Percentiles rank a stretch among this genome's conserved stretches.
phyloP scores from a whole-genome alignment of 1,284 basidiomycete species.

The Fomitopsis palustris region DNA sequence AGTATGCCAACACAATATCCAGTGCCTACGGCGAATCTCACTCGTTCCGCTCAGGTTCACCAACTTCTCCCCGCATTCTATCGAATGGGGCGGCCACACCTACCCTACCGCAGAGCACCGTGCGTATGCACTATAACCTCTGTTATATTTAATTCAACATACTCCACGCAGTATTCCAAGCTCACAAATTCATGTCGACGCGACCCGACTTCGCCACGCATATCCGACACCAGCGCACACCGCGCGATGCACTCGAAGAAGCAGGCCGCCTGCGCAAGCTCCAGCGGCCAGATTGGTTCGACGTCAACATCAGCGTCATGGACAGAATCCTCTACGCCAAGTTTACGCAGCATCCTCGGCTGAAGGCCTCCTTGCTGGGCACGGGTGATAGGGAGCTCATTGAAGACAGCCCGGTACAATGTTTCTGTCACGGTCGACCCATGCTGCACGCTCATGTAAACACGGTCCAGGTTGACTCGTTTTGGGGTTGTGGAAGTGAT shows the following conservation, averaged over 20 bases:
- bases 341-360: conserved; percentile 45
- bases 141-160: conserved; percentile 23
- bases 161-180: not conserved
- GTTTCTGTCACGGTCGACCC: no score
- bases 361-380: conserved; percentile 18
- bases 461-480: conserved; percentile 44
- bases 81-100: conserved; percentile 15
- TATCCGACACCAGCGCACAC: conserved; percentile 53
- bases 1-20: not conserved
- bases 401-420: conserved; percentile 22
- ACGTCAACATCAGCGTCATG: conserved; percentile 66
- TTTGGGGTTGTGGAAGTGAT: conserved; percentile 66
- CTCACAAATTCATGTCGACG: conserved; percentile 48
- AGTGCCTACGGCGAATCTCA: not conserved
- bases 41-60: conserved; percentile 16
- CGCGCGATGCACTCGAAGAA: conserved; percentile 50
- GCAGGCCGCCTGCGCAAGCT: conserved; percentile 60
- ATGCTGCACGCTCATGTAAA: not conserved
- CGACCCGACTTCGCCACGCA: conserved; percentile 60
- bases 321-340: conserved; percentile 55
- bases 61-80: conserved; percentile 25
- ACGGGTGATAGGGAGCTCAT: conserved; percentile 25
- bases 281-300: conserved; percentile 57
- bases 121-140: conserved; percentile 48
- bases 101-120: conserved; percentile 28